These are phyloP conservation scores for Rhododendron vialii DNA, from an alignment of 148 eudicot species.

Conservation along the genomic window DNA sequence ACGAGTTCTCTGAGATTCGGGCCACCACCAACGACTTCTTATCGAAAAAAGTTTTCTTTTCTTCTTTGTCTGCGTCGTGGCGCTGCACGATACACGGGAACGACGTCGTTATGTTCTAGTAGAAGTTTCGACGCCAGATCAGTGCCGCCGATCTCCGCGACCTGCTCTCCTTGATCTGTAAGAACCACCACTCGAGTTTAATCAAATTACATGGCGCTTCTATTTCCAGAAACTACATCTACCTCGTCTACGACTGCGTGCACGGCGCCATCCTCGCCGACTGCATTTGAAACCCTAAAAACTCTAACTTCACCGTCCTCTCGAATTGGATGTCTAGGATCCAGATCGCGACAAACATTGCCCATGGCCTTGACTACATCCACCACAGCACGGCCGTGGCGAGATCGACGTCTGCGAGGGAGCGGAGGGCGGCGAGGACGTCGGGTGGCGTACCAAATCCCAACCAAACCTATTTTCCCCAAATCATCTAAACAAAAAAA, in stretches of 20 bases:
- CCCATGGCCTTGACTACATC: constrained; percentile 79
- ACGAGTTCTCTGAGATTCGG: constrained; percentile 51
- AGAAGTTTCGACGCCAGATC: constrained; percentile 50
- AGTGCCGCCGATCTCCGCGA: constrained; percentile 36
- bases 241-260: constrained; percentile 64
- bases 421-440: too few relatives aligned
- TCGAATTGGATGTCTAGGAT: constrained; percentile 64
- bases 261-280: constrained; percentile 56
- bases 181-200: constrained; percentile 66
- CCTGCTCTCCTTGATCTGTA: constrained; percentile 42
- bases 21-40: constrained; percentile 54
- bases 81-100: constrained; percentile 38
- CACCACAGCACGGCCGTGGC: constrained; percentile 60
- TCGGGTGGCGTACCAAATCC: too few relatives aligned
- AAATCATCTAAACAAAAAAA: too few relatives aligned
- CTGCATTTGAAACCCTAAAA: constrained; percentile 59
- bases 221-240: constrained; percentile 45
- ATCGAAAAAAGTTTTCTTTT: constrained; percentile 42
- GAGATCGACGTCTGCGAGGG: too few relatives aligned
- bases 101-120: constrained; percentile 41
- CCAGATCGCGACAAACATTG: constrained; percentile 54
- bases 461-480: too few relatives aligned
- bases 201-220: constrained; percentile 64
- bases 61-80: constrained; percentile 76
- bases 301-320: constrained; percentile 58